Conservation (phyloP, 306 rosid species). For the Quercus rubra region DNA sequence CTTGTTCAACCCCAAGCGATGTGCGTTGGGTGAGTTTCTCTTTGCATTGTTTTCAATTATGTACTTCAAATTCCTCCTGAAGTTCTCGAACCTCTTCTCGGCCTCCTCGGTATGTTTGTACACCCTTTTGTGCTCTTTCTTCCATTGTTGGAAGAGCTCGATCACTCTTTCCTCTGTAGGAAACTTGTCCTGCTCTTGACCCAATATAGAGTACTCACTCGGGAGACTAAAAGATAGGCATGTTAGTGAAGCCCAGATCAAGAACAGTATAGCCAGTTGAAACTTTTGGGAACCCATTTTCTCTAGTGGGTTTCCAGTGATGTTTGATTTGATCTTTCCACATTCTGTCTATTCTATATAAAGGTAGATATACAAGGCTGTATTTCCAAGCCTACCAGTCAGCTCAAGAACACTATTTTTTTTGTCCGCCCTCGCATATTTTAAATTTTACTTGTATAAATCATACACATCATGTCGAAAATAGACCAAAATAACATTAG, state of each 20-base stretch:
- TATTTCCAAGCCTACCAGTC: conserved; percentile 56
- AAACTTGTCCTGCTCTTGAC: conserved; percentile 23
- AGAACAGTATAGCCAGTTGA: conserved; percentile 22
- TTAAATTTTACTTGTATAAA: neutral
- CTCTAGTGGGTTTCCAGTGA: conserved; percentile 6
- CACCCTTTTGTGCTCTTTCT: conserved; percentile 40
- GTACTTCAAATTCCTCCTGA: conserved; percentile 60
- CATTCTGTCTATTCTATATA: conserved; percentile 25
- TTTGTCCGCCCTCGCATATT: neutral
- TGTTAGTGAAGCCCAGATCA: conserved; percentile 34
- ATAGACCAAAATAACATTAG: conserved; percentile 2
- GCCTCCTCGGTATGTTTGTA: conserved; percentile 51
- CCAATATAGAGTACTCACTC: conserved; percentile 47
- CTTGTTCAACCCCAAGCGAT: conserved; percentile 57
- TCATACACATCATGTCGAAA: neutral
- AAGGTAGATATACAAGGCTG: neutral
- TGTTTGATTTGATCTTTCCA: conserved; percentile 10
- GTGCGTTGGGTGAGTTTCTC: conserved; percentile 22
- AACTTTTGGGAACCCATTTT: conserved; percentile 50
- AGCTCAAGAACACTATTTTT: conserved; percentile 9
- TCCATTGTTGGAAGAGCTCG: conserved; percentile 68
- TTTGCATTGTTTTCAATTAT: conserved; percentile 49
- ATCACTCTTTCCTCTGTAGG: conserved; percentile 52
- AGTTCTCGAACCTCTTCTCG: conserved; percentile 52
- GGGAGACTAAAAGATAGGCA: conserved; percentile 38